phyloP scores from a whole-genome alignment of 441 rosid genomes.

The Gossypium trilobum region DNA sequence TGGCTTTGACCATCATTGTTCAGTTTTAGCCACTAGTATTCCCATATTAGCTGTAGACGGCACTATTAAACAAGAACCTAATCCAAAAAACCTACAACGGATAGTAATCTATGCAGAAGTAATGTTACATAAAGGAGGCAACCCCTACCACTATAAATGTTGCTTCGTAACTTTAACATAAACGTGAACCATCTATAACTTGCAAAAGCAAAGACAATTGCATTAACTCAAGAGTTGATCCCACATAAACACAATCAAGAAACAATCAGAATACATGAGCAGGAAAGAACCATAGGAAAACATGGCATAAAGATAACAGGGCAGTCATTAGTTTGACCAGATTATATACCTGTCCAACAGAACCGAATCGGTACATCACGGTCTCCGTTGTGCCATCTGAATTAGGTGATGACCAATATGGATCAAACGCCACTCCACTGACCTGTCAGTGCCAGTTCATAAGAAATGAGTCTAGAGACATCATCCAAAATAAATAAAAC shows the following conservation, averaged over 20 bases:
- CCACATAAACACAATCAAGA: background rate
- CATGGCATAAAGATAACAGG: background rate
- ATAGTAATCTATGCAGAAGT: background rate
- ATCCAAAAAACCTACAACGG: background rate
- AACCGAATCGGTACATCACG: conserved; percentile 87
- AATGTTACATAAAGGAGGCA: background rate
- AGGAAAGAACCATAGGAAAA: conserved; percentile 5
- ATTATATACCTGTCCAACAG: conserved; percentile 86
- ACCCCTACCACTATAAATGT: background rate
- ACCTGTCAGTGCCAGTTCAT: conserved; percentile 52
- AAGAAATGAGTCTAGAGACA: conserved; percentile 18
- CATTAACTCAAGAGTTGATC: background rate
- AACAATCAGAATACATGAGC: background rate
- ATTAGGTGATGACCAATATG: conserved; percentile 85
- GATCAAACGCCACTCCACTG: conserved; percentile 97
- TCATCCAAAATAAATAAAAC: conserved; percentile 8
- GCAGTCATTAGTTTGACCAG: background rate
- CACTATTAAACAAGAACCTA: background rate
- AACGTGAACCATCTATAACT: background rate
- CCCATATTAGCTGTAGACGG: background rate
- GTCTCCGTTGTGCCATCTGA: conserved; percentile 71
- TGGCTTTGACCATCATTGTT: background rate
- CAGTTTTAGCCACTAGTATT: background rate
- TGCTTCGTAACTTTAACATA: background rate
- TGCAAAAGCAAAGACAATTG: background rate